Evolutionary conservation across 352 stramenopile genomes (phyloP).

Genomic region (Phytophthora kernoviae): DNA sequence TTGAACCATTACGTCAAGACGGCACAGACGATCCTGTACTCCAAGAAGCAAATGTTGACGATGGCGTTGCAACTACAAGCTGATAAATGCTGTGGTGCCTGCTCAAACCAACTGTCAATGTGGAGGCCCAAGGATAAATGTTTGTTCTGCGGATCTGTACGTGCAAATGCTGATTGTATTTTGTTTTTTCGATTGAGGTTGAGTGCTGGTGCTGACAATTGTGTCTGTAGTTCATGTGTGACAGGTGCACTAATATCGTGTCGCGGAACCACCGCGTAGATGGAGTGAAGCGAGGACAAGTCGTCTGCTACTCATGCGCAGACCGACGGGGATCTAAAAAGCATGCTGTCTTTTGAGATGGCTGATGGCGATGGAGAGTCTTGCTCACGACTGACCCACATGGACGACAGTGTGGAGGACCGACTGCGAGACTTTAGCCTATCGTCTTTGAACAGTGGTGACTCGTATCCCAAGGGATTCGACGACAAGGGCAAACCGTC

Average conservation of each 20-base stretch:
- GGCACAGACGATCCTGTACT: constrained; percentile 42
- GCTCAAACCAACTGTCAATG: constrained; percentile 60
- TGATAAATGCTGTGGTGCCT: constrained; percentile 65
- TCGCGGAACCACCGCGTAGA: constrained; percentile 63
- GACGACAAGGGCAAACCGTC: constrained; percentile 26
- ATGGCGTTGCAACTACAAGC: constrained; percentile 56
- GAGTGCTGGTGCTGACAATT: constrained; percentile 7
- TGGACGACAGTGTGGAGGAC: constrained; percentile 13
- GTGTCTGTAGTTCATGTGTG: constrained; percentile 63
- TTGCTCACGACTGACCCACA: constrained; percentile 7
- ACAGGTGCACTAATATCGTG: constrained; percentile 68
- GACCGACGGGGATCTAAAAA: constrained; percentile 47
- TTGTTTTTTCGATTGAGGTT: background rate
- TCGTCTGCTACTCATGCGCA: constrained; percentile 66
- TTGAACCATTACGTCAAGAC: constrained; percentile 79
- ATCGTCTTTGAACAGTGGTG: constrained; percentile 16
- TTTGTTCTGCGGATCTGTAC: constrained; percentile 65
- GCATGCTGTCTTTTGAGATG: constrained; percentile 6
- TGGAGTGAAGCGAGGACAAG: constrained; percentile 31
- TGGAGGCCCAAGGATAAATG: constrained; percentile 66
- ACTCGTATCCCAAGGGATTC: constrained; percentile 22
- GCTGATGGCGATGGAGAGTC: constrained; percentile 2
- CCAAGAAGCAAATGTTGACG: constrained; percentile 36
- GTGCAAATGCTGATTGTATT: constrained; percentile 15
- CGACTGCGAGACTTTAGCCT: constrained; percentile 22